Evolutionary conservation across 2,329 filamentous ascomycete genomes (phyloP).

Genomic region (Mycocentrospora acerina): DNA sequence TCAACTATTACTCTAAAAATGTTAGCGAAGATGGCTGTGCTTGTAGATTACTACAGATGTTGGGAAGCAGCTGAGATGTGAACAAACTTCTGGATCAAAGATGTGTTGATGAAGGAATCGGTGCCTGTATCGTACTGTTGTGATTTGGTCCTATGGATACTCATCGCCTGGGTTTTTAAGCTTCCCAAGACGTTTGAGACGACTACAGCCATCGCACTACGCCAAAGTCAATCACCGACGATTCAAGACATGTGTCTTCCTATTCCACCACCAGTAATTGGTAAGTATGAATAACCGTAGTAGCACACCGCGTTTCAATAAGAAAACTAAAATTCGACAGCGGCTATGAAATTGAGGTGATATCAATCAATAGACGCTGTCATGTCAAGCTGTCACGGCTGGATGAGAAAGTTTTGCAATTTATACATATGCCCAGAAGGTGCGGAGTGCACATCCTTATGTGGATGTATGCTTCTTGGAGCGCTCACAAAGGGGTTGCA

Average conservation of each 20-base stretch:
- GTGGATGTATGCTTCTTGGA: slow-evolving; percentile 18
- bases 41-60: slow-evolving; percentile 48
- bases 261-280: slow-evolving; percentile 6
- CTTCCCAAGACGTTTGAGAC: slow-evolving; percentile 8
- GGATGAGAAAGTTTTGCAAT: background rate
- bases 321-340: no score
- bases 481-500: slow-evolving; percentile 19
- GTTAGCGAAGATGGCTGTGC: slow-evolving; percentile 47
- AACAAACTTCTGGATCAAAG: slow-evolving; percentile 46
- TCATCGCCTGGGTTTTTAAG: slow-evolving; percentile 21
- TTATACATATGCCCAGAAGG: background rate
- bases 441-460: slow-evolving; percentile 4
- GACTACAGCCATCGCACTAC: slow-evolving; percentile 6
- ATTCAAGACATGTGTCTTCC: slow-evolving; percentile 11
- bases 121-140: slow-evolving; percentile 11
- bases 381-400: slow-evolving; percentile 3
- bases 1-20: slow-evolving; percentile 42
- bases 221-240: background rate
- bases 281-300: slow-evolving; percentile 5
- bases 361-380: slow-evolving; percentile 5
- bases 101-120: slow-evolving; percentile 5
- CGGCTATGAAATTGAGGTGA: slow-evolving; percentile 6
- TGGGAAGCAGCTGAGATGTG: slow-evolving; percentile 48
- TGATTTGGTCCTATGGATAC: slow-evolving; percentile 28
- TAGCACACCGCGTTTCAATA: no score